Evolutionary conservation across 495 filamentous ascomycete species (phyloP).

Genomic region (Xylaria longipes): DNA sequence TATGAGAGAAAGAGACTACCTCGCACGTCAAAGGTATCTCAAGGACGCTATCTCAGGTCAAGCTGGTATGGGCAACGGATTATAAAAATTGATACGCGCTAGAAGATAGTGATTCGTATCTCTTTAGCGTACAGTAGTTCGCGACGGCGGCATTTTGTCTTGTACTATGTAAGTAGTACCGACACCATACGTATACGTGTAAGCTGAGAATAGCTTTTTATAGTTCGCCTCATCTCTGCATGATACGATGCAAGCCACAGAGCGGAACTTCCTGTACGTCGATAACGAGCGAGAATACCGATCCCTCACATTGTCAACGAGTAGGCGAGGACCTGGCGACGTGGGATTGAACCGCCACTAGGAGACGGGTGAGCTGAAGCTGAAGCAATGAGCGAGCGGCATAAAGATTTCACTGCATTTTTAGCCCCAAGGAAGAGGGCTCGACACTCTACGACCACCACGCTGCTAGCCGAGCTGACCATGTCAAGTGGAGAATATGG

Average conservation of each 20-base stretch:
- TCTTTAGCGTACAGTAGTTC: not conserved
- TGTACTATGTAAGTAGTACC: not conserved
- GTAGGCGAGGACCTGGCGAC: not conserved
- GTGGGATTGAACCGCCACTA: slow-evolving; percentile 17
- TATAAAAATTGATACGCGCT: not conserved
- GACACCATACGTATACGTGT: not conserved
- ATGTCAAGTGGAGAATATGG: not conserved
- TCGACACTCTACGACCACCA: not conserved
- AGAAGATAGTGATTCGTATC: not conserved
- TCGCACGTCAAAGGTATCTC: not conserved
- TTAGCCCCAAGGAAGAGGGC: not conserved
- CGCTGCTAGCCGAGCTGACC: slow-evolving; percentile 18
- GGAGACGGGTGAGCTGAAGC: slow-evolving; percentile 1
- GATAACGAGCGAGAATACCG: not conserved
- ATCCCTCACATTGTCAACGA: not conserved
- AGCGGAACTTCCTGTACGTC: not conserved
- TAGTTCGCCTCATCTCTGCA: not conserved
- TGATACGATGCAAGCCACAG: slow-evolving; percentile 19
- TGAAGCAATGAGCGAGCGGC: slow-evolving; percentile 7
- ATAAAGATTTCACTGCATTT: not conserved
- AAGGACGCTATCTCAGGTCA: not conserved
- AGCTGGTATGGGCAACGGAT: not conserved
- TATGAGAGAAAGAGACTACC: not conserved
- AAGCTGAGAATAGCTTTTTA: slow-evolving; percentile 23
- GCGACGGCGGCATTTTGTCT: not conserved